Conservation (phyloP, 306 rosid genomes). For the Corylus heterophylla region DNA sequence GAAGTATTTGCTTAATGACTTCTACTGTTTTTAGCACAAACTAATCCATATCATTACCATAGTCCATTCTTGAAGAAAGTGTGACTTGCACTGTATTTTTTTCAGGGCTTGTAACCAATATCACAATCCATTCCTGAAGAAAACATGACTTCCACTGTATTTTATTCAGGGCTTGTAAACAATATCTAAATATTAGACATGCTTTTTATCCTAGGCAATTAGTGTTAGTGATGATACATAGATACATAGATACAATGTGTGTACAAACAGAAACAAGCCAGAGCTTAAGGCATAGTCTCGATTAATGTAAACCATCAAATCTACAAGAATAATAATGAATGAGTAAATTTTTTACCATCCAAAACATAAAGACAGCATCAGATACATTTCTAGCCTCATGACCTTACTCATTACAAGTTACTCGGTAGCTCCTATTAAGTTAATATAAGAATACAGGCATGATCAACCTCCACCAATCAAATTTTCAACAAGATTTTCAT, state of each 20-base stretch:
- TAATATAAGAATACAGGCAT: not conserved
- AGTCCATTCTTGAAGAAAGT: not conserved
- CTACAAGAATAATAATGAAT: not conserved
- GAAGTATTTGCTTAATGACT: not conserved
- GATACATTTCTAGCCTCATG: not conserved
- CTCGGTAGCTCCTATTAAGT: not conserved
- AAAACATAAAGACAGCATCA: not conserved
- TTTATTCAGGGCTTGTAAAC: not conserved
- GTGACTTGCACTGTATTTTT: not conserved
- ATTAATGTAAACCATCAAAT: not conserved
- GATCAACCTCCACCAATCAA: not conserved
- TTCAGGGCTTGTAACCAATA: not conserved
- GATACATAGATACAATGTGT: not conserved
- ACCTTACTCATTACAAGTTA: not conserved
- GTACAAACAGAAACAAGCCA: not conserved
- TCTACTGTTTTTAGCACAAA: not conserved
- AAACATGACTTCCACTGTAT: not conserved
- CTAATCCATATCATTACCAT: not conserved
- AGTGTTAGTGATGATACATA: not conserved
- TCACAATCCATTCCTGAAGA: not conserved
- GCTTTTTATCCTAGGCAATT: not conserved
- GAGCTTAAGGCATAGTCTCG: not conserved
- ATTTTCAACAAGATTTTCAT: not conserved
- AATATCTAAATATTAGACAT: not conserved
- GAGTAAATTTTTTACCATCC: not conserved